phyloP scores from a whole-genome alignment of 108 stramenopile species.

The Skeletonema tropicum region DNA sequence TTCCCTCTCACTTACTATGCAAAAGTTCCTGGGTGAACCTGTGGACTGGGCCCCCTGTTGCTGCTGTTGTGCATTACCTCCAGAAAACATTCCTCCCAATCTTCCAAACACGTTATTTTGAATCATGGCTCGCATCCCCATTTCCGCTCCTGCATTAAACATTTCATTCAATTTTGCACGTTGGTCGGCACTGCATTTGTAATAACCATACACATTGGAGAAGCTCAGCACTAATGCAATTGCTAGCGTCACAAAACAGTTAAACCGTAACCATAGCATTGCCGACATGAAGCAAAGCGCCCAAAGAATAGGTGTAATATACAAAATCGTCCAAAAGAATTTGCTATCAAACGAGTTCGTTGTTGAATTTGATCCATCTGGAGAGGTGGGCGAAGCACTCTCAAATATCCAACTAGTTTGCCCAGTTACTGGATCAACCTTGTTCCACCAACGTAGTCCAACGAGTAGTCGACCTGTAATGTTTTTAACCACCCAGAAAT shows the following conservation, averaged over 20 bases:
- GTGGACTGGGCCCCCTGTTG: not conserved
- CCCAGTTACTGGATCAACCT: constrained; percentile 76
- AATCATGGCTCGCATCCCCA: constrained; percentile 68
- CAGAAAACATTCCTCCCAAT: constrained; percentile 31
- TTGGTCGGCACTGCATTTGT: constrained; percentile 92
- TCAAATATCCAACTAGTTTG: constrained; percentile 95
- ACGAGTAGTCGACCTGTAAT: constrained; percentile 89
- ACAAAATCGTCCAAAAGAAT: constrained; percentile 95
- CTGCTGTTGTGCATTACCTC: constrained; percentile 16
- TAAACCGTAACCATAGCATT: constrained; percentile 76
- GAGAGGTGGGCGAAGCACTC: constrained; percentile 43
- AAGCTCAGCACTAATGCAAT: constrained; percentile 80
- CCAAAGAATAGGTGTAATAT: constrained; percentile 89
- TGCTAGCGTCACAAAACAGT: constrained; percentile 87
- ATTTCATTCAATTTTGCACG: constrained; percentile 76
- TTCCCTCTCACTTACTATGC: constrained; percentile 11
- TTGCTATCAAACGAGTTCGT: constrained; percentile 76
- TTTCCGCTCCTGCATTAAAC: constrained; percentile 66
- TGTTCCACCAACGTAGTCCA: constrained; percentile 97
- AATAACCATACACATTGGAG: constrained; percentile 96
- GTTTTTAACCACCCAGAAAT: constrained; percentile 98
- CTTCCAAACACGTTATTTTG: constrained; percentile 33
- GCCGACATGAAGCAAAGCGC: constrained; percentile 66
- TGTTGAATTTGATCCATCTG: constrained; percentile 5
- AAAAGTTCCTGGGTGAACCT: constrained; percentile 16